Conservation (phyloP, 2,329 filamentous ascomycete genomes). For the Aureobasidium pullulans region DNA sequence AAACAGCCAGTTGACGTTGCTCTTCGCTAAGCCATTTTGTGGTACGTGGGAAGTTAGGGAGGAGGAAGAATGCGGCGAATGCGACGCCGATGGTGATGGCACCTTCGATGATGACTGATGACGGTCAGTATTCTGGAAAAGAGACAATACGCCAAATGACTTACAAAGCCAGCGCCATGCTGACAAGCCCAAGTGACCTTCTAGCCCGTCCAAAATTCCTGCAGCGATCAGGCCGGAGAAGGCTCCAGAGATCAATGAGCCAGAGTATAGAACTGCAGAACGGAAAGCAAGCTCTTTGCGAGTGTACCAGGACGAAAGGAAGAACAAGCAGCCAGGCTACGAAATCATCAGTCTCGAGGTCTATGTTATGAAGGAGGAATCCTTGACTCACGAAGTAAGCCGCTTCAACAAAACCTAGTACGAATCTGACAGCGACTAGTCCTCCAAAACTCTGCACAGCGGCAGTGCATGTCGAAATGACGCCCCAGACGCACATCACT, state of each 20-base stretch:
- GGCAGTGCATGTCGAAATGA: constrained; percentile 28
- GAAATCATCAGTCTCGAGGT: neutral
- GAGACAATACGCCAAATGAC: neutral
- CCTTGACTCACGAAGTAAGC: constrained; percentile 25
- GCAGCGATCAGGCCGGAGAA: constrained; percentile 50
- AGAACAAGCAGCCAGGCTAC: constrained; percentile 38
- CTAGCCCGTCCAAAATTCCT: constrained; percentile 39
- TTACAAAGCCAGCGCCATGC: constrained; percentile 30
- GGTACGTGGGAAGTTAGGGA: constrained; percentile 31
- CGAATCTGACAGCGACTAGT: constrained; percentile 32
- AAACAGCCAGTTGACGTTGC: constrained; percentile 25
- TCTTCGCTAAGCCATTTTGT: constrained; percentile 26
- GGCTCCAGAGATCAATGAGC: constrained; percentile 42
- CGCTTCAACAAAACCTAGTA: constrained; percentile 38
- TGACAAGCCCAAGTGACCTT: constrained; percentile 24
- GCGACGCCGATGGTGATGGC: constrained; percentile 30
- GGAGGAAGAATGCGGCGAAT: constrained; percentile 26
- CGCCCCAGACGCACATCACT: constrained; percentile 31
- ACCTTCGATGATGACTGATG: constrained; percentile 30
- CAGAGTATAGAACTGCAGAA: constrained; percentile 47
- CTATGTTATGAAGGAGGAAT: neutral
- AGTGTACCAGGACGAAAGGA: constrained; percentile 47
- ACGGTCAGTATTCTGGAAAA: neutral
- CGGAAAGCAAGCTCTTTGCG: constrained; percentile 44
- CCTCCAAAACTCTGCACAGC: constrained; percentile 29